Evolutionary conservation across 108 stramenopile species (phyloP).

Genomic region (Cyclotella distinguenda): DNA sequence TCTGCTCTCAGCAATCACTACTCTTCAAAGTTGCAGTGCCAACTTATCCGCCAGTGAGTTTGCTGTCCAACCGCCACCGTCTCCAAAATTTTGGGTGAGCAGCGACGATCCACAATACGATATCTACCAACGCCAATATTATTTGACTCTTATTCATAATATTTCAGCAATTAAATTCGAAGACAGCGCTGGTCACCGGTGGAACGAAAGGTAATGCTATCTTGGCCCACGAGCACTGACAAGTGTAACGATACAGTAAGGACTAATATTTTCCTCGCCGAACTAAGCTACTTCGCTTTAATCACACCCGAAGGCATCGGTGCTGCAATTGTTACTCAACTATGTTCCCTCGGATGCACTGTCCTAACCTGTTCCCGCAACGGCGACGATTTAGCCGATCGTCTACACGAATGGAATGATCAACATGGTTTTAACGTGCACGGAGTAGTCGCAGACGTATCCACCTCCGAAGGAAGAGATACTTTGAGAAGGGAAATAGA

Average conservation of each 20-base stretch:
- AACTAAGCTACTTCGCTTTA: too few species aligned
- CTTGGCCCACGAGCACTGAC: too few species aligned
- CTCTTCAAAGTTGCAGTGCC: not conserved
- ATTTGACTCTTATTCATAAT: not conserved
- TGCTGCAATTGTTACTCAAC: conserved; percentile 47
- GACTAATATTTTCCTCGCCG: too few species aligned
- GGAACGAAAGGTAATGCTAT: conserved; percentile 57
- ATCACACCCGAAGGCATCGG: conserved; percentile 43
- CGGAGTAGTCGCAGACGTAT: conserved; percentile 73
- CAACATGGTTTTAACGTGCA: conserved; percentile 60
- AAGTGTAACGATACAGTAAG: too few species aligned
- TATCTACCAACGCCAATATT: too few species aligned
- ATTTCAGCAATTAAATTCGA: conserved; percentile 36
- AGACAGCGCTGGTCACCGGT: conserved; percentile 79
- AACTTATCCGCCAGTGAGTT: not conserved
- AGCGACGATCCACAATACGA: not conserved
- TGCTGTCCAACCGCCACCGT: conserved; percentile 27
- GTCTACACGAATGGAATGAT: conserved; percentile 63
- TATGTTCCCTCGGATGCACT: conserved; percentile 40
- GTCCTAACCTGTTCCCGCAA: conserved; percentile 76
- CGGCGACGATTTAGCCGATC: conserved; percentile 55
- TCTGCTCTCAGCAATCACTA: too few species aligned
- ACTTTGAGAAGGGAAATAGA: conserved; percentile 49
- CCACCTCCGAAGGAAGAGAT: conserved; percentile 62
- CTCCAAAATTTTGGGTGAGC: conserved; percentile 50